Evolutionary conservation across 441 rosid genomes (phyloP), one percentile per base, ranked within the genome.

Genomic region (Codiaeum variegatum): DNA sequence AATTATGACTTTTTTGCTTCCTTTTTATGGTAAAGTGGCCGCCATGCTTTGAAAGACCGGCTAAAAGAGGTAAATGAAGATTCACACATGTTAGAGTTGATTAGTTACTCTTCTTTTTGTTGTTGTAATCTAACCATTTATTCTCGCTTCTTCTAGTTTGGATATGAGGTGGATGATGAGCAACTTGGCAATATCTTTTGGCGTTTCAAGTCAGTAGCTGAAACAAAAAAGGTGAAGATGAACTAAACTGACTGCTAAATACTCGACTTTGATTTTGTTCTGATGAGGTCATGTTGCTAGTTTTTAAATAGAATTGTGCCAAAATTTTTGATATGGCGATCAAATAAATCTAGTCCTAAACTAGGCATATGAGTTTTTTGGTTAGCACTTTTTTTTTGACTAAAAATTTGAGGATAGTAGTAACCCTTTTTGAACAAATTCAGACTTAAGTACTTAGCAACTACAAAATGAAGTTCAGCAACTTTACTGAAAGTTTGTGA

Each of bases 171-270:
- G 76, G 87, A 84, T 74, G 91, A 89, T 76, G 92, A 85, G 67
- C 92, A 90, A 75, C 88, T 95, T 74, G 88, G 80, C 70, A 85
- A 70, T 75, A 81, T 91, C 66, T 91, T 95, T 84, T 90, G 96
- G 97, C 85, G 77, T 61, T 91, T 93, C 83, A 95, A 95, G 84
- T 79, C 86, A 18, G 93, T 93, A 60, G 98, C 97, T 36, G 98
- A 96, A 81, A 85, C 77, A 60, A 93, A 93, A 83, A 96, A 93
- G 98, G 97, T 96, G 63, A 74, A 65, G 51, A 11, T 44, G 44
- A 23, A 47, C 65, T 24, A 40, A 40, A 40, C 44, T 40, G 13
- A 9, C 13, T 12, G 56, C 31, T 10, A 58, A 58, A 26, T 26
- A 24, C 34, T 58, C 6, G 10, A 26, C 32, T 23, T 11, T 6